Evolutionary conservation across 2,329 filamentous ascomycete species (phyloP).

Genomic region (Exophiala bonariae): DNA sequence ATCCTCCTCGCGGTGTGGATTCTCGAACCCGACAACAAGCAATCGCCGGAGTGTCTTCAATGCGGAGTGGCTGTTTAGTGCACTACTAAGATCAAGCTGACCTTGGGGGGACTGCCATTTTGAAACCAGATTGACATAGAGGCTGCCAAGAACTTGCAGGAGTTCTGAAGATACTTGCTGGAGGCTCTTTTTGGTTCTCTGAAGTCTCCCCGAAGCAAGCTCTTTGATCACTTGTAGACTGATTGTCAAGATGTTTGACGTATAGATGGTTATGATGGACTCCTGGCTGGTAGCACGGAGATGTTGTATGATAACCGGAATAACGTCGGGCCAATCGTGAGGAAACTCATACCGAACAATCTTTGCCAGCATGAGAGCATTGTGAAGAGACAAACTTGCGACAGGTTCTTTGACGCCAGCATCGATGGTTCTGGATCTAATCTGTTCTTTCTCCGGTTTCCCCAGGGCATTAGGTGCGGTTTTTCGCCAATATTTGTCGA

Average conservation of each 20-base stretch:
- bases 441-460: slow-evolving; percentile 71
- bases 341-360: slow-evolving; percentile 89
- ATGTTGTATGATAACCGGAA: slow-evolving; percentile 41
- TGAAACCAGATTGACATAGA: slow-evolving; percentile 72
- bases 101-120: slow-evolving; percentile 57
- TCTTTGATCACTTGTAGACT: slow-evolving; percentile 89
- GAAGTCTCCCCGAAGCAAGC: slow-evolving; percentile 74
- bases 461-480: slow-evolving; percentile 68
- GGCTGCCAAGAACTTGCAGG: slow-evolving; percentile 72
- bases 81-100: slow-evolving; percentile 52
- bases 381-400: slow-evolving; percentile 76
- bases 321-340: slow-evolving; percentile 66
- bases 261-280: slow-evolving; percentile 11
- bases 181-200: slow-evolving; percentile 72
- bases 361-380: slow-evolving; percentile 84
- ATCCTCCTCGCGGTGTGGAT: slow-evolving; percentile 74
- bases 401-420: slow-evolving; percentile 77
- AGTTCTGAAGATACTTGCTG: slow-evolving; percentile 80
- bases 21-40: slow-evolving; percentile 77
- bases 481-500: slow-evolving; percentile 91
- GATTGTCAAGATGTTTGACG: slow-evolving; percentile 26
- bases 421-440: slow-evolving; percentile 73
- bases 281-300: slow-evolving; percentile 27
- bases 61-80: slow-evolving; percentile 65
- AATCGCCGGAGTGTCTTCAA: slow-evolving; percentile 80